These are phyloP conservation scores for Diaporthe velutina DNA, from an alignment of 2,329 filamentous ascomycete species.

Conservation along the genomic window DNA sequence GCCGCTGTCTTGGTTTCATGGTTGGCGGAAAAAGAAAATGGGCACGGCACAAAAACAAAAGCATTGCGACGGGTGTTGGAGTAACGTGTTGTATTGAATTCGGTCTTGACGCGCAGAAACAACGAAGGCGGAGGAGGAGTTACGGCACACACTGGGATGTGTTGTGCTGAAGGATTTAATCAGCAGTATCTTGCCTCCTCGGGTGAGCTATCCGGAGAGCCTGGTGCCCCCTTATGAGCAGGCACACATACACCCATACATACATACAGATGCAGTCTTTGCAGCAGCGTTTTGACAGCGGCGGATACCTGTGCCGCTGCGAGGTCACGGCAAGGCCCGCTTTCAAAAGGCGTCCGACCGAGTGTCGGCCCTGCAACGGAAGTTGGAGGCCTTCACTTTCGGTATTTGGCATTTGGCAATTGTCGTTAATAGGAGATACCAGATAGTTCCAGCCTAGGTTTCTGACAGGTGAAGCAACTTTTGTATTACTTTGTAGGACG, in stretches of 20 bases:
- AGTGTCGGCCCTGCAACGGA: neutral
- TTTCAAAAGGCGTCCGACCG: neutral
- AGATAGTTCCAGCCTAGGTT: slow-evolving; percentile 20
- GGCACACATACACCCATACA: slow-evolving; percentile 13
- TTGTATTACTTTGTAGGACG: neutral
- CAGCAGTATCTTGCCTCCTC: neutral
- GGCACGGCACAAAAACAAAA: slow-evolving; percentile 35
- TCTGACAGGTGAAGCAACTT: neutral
- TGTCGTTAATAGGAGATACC: slow-evolving; percentile 31
- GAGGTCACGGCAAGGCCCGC: neutral
- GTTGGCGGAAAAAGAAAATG: slow-evolving; percentile 31
- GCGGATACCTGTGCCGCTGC: neutral
- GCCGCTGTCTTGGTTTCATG: slow-evolving; percentile 36
- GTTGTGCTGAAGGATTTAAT: neutral
- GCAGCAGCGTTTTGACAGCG: neutral
- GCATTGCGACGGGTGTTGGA: slow-evolving; percentile 41
- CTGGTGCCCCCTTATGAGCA: neutral
- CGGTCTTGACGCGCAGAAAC: slow-evolving; percentile 9
- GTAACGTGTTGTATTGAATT: slow-evolving; percentile 38
- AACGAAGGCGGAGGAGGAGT: slow-evolving; percentile 4
- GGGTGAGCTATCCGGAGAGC: neutral
- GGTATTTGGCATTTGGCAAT: neutral
- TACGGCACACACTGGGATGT: neutral
- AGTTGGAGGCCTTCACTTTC: neutral
- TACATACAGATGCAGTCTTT: neutral